These are phyloP conservation scores for Cynanchum wilfordii DNA, from an alignment of 257 asterid species.

Conservation along the genomic window DNA sequence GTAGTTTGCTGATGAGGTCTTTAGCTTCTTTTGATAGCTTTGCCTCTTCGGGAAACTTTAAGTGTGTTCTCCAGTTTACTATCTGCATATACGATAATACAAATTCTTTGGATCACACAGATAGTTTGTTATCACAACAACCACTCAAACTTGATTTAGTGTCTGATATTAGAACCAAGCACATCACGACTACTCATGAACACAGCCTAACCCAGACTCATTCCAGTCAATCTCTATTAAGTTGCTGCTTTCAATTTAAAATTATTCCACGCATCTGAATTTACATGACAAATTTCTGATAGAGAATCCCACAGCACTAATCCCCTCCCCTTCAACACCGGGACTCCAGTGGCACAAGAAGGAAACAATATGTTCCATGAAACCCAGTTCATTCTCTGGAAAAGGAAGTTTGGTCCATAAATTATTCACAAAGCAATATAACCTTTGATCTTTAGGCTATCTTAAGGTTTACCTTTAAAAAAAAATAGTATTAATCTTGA, in stretches of 20 bases:
- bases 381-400: background rate
- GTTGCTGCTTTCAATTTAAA: background rate
- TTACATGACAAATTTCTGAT: background rate
- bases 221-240: background rate
- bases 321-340: background rate
- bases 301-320: background rate
- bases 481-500: background rate
- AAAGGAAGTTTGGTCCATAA: background rate
- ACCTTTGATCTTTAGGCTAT: background rate
- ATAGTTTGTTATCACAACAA: background rate
- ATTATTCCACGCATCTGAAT: background rate
- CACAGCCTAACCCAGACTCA: background rate
- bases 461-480: background rate
- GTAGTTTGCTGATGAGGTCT: constrained; percentile 78
- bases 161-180: background rate
- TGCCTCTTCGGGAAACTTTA: constrained; percentile 93
- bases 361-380: background rate
- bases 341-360: background rate
- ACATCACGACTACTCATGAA: background rate
- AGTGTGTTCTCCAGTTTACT: constrained; percentile 91
- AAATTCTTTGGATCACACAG: background rate
- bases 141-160: background rate
- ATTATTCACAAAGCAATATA: background rate
- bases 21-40: constrained; percentile 71
- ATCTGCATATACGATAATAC: constrained; percentile 45